Base-by-base conservation (phyloP, 805 yeast genomes). In the Kodamaea nitidulidarum region DNA sequence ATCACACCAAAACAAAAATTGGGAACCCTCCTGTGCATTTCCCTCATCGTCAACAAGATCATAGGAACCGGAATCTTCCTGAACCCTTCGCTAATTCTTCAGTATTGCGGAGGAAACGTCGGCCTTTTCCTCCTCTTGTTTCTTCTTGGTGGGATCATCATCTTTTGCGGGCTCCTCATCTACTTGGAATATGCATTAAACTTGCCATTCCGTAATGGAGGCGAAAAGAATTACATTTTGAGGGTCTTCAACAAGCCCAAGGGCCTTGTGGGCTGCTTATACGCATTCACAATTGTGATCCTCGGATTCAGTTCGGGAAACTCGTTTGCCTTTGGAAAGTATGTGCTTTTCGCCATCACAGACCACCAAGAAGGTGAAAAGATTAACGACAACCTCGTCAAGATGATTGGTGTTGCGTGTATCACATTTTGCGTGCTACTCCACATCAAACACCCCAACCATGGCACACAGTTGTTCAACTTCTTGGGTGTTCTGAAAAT, bases 221-320 rank as follows among this genome's bases (percentile, higher is more conserved):
- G 72, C 14, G 72, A 67, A 41, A 62, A 63, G 49, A 66, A 66
- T 47, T 67, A 66, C 48, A 48, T 67, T 28, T 54, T 62, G 15
- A 54, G 69, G 20, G 60, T 62, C 2, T 65, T 64, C 44, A 50
- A 51, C 6, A 30, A 40, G 7, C 68, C 70, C 21, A 49, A 49
- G 32, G 66, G 70, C 7, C 47, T 67, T 16, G 51, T 53, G 26
- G 71, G 71, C 3, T 63, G 68, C 39, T 47, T 63, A 3, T 67
- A 67, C 43, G 73, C 81, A 3, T 71, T 78, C 32, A 71, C 70
- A 36, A 70, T 76, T 42, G 78, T 80, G n/a, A 46, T 78, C 16
- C 57, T 80, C 10, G 81, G 83, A 2, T 76, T 78, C 52, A 74
- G 81, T 40, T 73, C 83, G 5, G 81, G 82, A 2, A 80, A 80